These are phyloP conservation scores for Fusarium abutilonis DNA, from an alignment of 2,329 filamentous ascomycete genomes.

Conservation along the genomic window DNA sequence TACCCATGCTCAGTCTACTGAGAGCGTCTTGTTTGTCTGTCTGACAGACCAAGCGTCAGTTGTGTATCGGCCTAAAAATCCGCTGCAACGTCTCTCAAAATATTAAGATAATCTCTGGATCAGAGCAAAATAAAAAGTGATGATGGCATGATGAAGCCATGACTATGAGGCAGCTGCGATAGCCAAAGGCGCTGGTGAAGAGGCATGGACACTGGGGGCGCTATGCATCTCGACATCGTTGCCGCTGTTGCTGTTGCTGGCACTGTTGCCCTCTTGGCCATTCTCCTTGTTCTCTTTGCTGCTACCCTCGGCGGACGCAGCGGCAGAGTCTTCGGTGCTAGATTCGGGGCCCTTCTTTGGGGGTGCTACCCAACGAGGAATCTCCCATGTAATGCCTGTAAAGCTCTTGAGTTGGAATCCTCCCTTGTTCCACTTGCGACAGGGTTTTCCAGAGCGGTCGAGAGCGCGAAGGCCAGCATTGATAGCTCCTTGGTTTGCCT, in stretches of 20 bases:
- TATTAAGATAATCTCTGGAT: constrained; percentile 28
- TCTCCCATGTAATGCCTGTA: constrained; percentile 84
- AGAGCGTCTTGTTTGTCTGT: constrained; percentile 13
- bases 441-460: constrained; percentile 90
- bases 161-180: constrained; percentile 57
- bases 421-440: constrained; percentile 88
- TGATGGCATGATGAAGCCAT: background rate
- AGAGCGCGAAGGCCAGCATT: constrained; percentile 95
- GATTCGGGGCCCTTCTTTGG: constrained; percentile 63
- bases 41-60: constrained; percentile 22
- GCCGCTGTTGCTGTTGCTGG: constrained; percentile 55
- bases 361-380: constrained; percentile 84
- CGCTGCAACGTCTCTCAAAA: constrained; percentile 17
- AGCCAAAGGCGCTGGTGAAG: constrained; percentile 62
- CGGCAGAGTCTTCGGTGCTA: constrained; percentile 57
- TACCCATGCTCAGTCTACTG: constrained; percentile 30
- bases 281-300: constrained; percentile 74
- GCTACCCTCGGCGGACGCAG: constrained; percentile 62
- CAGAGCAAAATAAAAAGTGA: constrained; percentile 11
- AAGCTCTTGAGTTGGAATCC: constrained; percentile 90
- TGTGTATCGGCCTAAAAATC: constrained; percentile 34
- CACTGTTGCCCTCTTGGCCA: constrained; percentile 60
- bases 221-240: constrained; percentile 65
- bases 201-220: constrained; percentile 60
- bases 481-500: constrained; percentile 96